phyloP scores from a whole-genome alignment of 352 stramenopile species.

The Globisporangium cylindrosporum region DNA sequence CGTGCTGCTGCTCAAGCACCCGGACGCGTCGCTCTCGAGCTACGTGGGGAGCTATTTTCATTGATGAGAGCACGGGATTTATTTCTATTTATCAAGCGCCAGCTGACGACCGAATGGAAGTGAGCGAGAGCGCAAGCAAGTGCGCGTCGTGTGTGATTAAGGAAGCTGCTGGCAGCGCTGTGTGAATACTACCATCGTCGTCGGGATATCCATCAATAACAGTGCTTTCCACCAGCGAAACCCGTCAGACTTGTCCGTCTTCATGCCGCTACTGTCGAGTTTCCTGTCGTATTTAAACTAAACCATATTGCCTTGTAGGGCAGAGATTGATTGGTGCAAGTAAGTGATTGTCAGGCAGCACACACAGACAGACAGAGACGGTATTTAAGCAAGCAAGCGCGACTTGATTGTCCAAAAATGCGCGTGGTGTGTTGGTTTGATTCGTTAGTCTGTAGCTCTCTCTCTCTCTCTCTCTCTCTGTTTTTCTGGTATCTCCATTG shows the following conservation, averaged over 20 bases:
- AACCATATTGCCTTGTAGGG: not conserved
- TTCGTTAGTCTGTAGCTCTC: not conserved
- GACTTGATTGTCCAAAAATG: slow-evolving; percentile 12
- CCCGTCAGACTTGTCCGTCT: not conserved
- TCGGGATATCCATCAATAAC: not conserved
- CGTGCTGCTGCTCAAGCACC: slow-evolving; percentile 39
- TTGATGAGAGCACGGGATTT: slow-evolving; percentile 2
- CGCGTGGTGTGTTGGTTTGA: slow-evolving; percentile 12
- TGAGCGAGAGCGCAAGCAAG: not conserved
- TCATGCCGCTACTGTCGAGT: not conserved
- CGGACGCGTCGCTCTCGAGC: slow-evolving; percentile 26
- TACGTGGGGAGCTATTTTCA: slow-evolving; percentile 21
- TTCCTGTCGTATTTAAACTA: not conserved
- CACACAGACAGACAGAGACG: not conserved
- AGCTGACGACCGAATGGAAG: not conserved
- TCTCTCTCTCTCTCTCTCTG: not conserved
- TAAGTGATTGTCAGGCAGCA: not conserved
- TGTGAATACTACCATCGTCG: not conserved
- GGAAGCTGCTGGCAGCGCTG: not conserved
- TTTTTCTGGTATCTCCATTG: not conserved
- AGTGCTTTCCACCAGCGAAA: not conserved
- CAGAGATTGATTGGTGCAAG: not conserved
- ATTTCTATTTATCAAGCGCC: slow-evolving; percentile 16
- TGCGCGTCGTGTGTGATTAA: not conserved
- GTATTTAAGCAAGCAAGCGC: not conserved